These are phyloP conservation scores for Sporobolomyces pararoseus DNA, from an alignment of 768 basidiomycete species.

Conservation along the genomic window DNA sequence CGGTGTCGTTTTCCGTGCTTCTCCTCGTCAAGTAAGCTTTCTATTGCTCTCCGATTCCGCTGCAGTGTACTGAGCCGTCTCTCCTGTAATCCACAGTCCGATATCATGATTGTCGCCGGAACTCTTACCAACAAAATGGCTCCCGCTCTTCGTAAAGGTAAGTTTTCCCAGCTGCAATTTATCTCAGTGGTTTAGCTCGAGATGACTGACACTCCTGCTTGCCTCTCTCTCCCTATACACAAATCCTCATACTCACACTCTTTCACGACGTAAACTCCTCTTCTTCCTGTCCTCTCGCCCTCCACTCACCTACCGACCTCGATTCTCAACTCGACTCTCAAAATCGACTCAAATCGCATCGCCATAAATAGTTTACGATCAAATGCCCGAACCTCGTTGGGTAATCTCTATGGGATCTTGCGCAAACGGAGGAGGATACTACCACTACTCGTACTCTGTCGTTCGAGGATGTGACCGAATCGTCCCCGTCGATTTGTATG, in stretches of 20 bases:
- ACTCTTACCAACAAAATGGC: conserved; percentile 99
- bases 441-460: conserved; percentile 97
- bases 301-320: background rate
- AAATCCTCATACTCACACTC: background rate
- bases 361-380: conserved; percentile 50
- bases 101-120: conserved; percentile 98
- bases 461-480: conserved; percentile 98
- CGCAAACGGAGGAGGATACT: conserved; percentile 95
- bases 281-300: background rate
- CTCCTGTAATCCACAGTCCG: conserved; percentile 59
- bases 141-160: conserved; percentile 86
- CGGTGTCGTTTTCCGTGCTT: conserved; percentile 97
- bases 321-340: background rate
- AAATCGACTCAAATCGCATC: background rate
- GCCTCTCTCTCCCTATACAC: no score
- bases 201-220: no score
- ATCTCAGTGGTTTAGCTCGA: no score
- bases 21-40: conserved; percentile 62
- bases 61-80: background rate
- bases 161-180: background rate
- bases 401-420: conserved; percentile 99
- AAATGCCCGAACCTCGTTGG: conserved; percentile 99
- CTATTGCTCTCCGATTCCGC: background rate
- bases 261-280: background rate
- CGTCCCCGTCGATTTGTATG: conserved; percentile 97